Conservation (phyloP, 78 protist genomes). For the Dictyostelium intermedium region DNA sequence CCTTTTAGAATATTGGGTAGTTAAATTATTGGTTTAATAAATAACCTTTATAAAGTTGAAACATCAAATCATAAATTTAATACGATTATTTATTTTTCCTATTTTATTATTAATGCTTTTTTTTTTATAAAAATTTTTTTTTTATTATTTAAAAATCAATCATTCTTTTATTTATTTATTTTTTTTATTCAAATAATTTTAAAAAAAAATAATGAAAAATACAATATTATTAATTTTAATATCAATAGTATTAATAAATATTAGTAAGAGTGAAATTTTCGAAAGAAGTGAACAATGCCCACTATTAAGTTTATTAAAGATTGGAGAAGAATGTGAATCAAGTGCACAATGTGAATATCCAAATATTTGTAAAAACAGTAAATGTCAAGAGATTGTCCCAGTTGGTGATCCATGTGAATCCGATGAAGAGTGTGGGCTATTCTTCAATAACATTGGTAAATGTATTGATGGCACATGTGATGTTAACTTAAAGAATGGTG, state of each 20-base stretch:
- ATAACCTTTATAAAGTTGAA: not conserved
- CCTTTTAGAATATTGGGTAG: not conserved
- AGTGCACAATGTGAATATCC: constrained; percentile 12
- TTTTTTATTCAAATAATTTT: not conserved
- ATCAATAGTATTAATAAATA: not conserved
- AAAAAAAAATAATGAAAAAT: not conserved
- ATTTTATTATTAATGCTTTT: not conserved
- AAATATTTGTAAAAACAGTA: not conserved
- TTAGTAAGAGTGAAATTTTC: not conserved
- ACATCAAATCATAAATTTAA: not conserved
- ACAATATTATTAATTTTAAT: not conserved
- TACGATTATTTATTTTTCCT: not conserved
- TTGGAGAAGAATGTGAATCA: not conserved
- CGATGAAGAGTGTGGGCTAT: not conserved
- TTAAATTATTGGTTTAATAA: not conserved
- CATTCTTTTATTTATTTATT: not conserved
- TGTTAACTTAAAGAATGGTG: not conserved
- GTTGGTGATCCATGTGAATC: not conserved
- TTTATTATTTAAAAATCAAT: not conserved
- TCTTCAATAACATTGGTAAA: not conserved
- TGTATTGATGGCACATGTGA: not conserved
- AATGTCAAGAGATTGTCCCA: not conserved
- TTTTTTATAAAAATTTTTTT: not conserved
- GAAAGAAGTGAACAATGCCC: not conserved
- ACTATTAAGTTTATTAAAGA: not conserved